Evolutionary conservation across 2,329 filamentous ascomycete genomes (phyloP).

Genomic region (Botryotinia globosa): DNA sequence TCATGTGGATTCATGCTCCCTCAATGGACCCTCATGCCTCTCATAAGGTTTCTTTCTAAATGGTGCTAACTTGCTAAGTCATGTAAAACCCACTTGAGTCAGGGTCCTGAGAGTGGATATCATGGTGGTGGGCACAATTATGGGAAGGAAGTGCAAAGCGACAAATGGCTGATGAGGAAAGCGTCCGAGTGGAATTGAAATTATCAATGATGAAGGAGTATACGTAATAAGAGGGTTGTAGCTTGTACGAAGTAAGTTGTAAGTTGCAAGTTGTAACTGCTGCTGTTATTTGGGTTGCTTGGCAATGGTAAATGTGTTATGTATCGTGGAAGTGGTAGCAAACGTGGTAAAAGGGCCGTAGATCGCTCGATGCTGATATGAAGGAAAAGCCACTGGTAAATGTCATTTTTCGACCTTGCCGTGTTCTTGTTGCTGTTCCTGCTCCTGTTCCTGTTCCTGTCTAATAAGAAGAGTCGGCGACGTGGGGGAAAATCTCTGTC

Average conservation of each 20-base stretch:
- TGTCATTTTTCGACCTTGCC: neutral
- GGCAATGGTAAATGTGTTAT: neutral
- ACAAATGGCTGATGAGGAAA: neutral
- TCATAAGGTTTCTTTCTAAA: neutral
- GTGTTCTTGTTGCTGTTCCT: neutral
- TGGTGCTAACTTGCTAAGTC: conserved; percentile 11
- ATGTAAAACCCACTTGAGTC: conserved; percentile 2
- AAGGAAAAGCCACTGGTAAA: neutral
- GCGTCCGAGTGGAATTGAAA: neutral
- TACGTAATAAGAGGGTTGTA: conserved; percentile 3
- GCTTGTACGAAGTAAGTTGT: too few relatives aligned
- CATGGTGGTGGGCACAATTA: neutral
- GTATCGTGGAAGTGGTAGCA: neutral
- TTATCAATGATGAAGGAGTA: conserved; percentile 9
- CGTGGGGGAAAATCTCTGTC: neutral
- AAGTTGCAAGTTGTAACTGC: neutral
- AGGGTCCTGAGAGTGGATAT: neutral
- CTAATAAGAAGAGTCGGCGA: neutral
- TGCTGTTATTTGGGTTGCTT: neutral
- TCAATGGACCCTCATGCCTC: neutral
- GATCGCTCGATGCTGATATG: neutral
- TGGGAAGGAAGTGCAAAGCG: neutral
- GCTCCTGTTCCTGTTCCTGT: neutral
- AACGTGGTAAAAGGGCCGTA: neutral
- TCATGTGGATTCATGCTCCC: neutral